A percentile compares a stretch with the other conserved stretches of the same genome.
Evolutionary conservation across 2,329 filamentous ascomycete species (phyloP).

Genomic region (Xylariomycetidae sp.): DNA sequence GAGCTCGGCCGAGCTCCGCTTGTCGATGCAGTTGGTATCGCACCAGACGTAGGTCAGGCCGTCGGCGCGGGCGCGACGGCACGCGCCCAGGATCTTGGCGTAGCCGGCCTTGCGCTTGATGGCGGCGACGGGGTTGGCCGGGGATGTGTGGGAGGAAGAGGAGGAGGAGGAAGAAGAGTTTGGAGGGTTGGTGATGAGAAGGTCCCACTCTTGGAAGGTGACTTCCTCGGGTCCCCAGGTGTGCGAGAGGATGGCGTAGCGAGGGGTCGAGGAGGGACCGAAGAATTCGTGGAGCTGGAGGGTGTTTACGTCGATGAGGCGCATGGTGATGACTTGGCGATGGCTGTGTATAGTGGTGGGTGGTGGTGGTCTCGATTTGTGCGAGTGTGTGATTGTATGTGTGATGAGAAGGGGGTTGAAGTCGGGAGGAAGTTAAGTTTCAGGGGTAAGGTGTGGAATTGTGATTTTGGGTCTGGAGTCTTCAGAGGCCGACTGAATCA

Average conservation of each 20-base stretch:
- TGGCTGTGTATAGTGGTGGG: no score
- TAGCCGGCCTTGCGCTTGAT: slow-evolving; percentile 24
- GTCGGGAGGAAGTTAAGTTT: no score
- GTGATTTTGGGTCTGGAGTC: no score
- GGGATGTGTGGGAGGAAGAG: background rate
- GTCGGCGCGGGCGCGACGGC: slow-evolving; percentile 22
- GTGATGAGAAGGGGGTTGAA: no score
- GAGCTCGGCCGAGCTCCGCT: slow-evolving; percentile 28
- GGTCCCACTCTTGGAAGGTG: slow-evolving; percentile 26
- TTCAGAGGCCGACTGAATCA: no score
- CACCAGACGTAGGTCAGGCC: slow-evolving; percentile 27
- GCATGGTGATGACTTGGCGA: slow-evolving; percentile 21
- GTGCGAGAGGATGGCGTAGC: slow-evolving; percentile 36
- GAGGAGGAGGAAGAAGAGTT: slow-evolving; percentile 1
- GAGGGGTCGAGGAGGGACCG: slow-evolving; percentile 17
- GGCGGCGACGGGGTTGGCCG: slow-evolving; percentile 6
- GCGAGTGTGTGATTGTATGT: no score
- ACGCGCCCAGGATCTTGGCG: slow-evolving; percentile 28
- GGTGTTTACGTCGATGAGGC: slow-evolving; percentile 31
- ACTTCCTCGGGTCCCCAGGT: slow-evolving; percentile 32
- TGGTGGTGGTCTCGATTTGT: background rate
- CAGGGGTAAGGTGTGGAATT: no score
- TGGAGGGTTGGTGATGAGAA: slow-evolving; percentile 13
- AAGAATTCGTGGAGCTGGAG: slow-evolving; percentile 28
- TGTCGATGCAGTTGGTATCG: slow-evolving; percentile 35